These are phyloP conservation scores for Fraxinus floribunda DNA, from an alignment of 305 asterid species.

Conservation along the genomic window DNA sequence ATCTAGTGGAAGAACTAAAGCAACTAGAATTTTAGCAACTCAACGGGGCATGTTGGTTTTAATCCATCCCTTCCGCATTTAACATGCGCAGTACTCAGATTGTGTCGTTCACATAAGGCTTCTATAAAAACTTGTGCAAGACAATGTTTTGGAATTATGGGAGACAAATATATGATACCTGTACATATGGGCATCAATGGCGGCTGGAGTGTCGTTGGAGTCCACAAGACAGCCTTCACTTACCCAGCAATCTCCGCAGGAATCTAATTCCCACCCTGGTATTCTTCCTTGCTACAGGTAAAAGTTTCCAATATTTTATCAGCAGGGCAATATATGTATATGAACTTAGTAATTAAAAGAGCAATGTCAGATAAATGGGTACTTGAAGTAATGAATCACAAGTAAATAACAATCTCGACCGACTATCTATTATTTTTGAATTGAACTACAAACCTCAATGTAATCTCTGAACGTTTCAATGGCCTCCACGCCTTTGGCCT, in stretches of 20 bases:
- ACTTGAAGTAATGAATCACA: neutral
- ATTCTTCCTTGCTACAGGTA: constrained; percentile 52
- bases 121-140: neutral
- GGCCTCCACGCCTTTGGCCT: constrained; percentile 67
- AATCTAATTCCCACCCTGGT: constrained; percentile 79
- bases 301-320: neutral
- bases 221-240: constrained; percentile 95
- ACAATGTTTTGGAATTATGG: too few species aligned
- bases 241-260: constrained; percentile 94
- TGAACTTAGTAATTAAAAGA: neutral
- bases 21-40: neutral
- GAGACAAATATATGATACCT: constrained; percentile 37
- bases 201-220: constrained; percentile 71
- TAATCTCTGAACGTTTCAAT: constrained; percentile 61
- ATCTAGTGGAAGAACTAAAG: neutral
- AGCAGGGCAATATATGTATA: neutral
- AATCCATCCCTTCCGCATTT: neutral
- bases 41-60: neutral
- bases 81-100: neutral
- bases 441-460: constrained; percentile 45
- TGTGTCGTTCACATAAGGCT: neutral
- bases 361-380: neutral
- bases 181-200: constrained; percentile 88
- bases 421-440: neutral
- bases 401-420: neutral